Evolutionary conservation across 2,329 filamentous ascomycete species (phyloP).

Genomic region (Hypoxylon sp.): DNA sequence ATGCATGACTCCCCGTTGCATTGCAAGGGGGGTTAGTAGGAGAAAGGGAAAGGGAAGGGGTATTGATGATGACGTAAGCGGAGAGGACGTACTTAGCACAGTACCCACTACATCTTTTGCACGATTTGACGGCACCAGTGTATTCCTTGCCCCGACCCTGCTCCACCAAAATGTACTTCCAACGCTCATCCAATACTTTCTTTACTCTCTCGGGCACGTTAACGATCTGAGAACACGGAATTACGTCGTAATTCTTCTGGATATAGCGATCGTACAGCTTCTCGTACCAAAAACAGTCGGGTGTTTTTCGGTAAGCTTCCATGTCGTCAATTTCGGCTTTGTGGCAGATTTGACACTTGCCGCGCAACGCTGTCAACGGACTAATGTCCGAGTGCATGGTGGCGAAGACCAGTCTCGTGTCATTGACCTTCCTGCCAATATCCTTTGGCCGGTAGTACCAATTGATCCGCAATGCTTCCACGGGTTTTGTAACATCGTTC

Average conservation of each 20-base stretch:
- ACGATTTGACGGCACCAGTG: slow-evolving; percentile 94
- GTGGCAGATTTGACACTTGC: slow-evolving; percentile 93
- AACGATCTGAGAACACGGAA: slow-evolving; percentile 91
- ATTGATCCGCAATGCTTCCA: slow-evolving; percentile 93
- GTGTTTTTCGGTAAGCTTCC: slow-evolving; percentile 85
- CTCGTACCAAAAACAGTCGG: slow-evolving; percentile 96
- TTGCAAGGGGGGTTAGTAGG: slow-evolving; percentile 35
- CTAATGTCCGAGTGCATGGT: slow-evolving; percentile 99
- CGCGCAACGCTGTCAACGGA: slow-evolving; percentile 90
- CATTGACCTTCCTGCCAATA: slow-evolving; percentile 90
- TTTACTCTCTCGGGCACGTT: slow-evolving; percentile 97
- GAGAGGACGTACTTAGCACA: slow-evolving; percentile 83
- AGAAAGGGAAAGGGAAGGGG: slow-evolving; percentile 25
- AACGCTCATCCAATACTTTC: slow-evolving; percentile 93
- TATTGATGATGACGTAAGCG: slow-evolving; percentile 39
- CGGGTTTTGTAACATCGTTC: slow-evolving; percentile 78
- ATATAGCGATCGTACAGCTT: slow-evolving; percentile 99
- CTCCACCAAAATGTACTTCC: slow-evolving; percentile 97
- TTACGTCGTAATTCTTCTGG: slow-evolving; percentile 96
- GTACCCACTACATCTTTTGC: slow-evolving; percentile 92
- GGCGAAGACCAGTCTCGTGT: slow-evolving; percentile 91
- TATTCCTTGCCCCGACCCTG: slow-evolving; percentile 94
- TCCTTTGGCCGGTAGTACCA: slow-evolving; percentile 99
- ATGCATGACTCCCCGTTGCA: slow-evolving; percentile 16
- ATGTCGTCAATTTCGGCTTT: slow-evolving; percentile 86